Evolutionary conservation across 345 rosid genomes (phyloP), one percentile per base, ranked within the genome.

Genomic region (Xanthoceras sorbifolium): DNA sequence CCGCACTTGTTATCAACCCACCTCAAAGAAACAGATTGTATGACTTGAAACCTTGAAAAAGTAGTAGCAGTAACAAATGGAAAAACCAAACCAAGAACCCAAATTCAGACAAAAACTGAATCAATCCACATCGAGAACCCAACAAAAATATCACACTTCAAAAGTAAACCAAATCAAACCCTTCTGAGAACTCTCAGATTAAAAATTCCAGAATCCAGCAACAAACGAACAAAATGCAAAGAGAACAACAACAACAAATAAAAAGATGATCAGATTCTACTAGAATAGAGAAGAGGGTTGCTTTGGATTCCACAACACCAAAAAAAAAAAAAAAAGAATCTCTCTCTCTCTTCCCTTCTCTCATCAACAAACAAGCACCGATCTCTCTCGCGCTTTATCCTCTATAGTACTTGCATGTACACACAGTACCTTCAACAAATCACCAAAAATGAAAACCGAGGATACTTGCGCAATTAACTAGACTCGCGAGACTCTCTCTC

Each of bases 211-310:
- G 64, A 79, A 50, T 23, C 78, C 78, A 71, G 18, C 38, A 76
- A 67, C n/a, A 76, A 67, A 44, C 18, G 70, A n/a, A n/a, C n/a
- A n/a, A n/a, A n/a, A n/a, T n/a, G n/a, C n/a, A n/a, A n/a, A n/a
- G 10, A 15, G 10, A 15, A 36, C n/a, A n/a, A n/a, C n/a, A n/a
- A n/a, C n/a, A 52, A 50, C 55, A 50, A 50, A n/a, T n/a, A 50
- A n/a, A 20, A 71, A 84, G 74, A 71, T 67, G 66, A 9, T n/a
- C n/a, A 79, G 84, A 85, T 85, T 85, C 82, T n/a, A n/a, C n/a
- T n/a, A n/a, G 52, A 68, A 40, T 25, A 66, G 22, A 78, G 75
- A 76, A 73, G 71, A 77, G 50, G 66, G 63, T 73, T 44, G 79
- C 84, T 76, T 62, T 59, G 63, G 75, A 78, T 73, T 73, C 73